These are phyloP conservation scores for Penstemon eatonii DNA, from an alignment of 257 asterid genomes.

Conservation along the genomic window DNA sequence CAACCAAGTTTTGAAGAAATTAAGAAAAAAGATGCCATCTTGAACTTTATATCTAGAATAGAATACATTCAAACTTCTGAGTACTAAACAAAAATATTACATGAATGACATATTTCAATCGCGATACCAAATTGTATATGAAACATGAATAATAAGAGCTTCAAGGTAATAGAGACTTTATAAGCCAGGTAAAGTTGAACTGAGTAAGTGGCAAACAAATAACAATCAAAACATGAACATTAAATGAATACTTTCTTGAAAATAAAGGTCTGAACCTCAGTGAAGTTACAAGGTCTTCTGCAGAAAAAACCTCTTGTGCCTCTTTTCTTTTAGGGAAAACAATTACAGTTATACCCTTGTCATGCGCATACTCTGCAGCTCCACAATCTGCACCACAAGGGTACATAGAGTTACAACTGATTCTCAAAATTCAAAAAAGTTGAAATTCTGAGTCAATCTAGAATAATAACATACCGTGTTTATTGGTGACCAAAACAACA, in stretches of 20 bases:
- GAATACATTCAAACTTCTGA: background rate
- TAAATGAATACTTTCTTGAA: background rate
- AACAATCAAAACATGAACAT: background rate
- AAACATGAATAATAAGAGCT: too few species aligned
- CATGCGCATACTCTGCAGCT: slow-evolving; percentile 80
- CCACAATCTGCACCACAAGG: slow-evolving; percentile 67
- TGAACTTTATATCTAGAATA: background rate
- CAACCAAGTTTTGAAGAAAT: background rate
- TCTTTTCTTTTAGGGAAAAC: slow-evolving; percentile 57
- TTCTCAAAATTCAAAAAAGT: slow-evolving; percentile 2
- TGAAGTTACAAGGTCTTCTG: slow-evolving; percentile 58
- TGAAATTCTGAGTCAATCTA: slow-evolving; percentile 3
- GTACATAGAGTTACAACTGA: background rate
- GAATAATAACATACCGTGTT: slow-evolving; percentile 46
- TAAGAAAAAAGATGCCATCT: background rate
- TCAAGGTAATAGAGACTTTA: too few species aligned
- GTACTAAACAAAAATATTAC: background rate
- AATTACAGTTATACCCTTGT: slow-evolving; percentile 61
- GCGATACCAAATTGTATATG: too few species aligned
- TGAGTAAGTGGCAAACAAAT: background rate
- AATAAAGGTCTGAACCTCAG: slow-evolving; percentile 47
- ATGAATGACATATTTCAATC: too few species aligned
- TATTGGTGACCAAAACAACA: slow-evolving; percentile 69
- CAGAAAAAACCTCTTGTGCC: slow-evolving; percentile 43
- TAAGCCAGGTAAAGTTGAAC: background rate